phyloP scores from a whole-genome alignment of 495 filamentous ascomycete genomes.

The Penicillium antarcticum region DNA sequence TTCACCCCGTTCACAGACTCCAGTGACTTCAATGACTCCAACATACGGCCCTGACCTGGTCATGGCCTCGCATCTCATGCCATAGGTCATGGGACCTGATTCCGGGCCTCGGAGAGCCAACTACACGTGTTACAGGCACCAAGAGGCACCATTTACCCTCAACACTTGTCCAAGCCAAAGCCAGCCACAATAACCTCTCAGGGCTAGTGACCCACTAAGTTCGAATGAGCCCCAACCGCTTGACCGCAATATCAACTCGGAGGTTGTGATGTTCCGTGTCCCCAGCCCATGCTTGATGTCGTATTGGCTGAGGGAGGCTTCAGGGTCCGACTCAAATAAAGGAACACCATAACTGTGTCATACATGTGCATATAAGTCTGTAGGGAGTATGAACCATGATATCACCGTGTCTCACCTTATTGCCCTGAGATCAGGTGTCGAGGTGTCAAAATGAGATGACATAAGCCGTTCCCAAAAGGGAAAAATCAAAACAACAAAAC shows the following conservation, averaged over 20 bases:
- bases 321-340: too few relatives aligned
- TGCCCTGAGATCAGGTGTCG: too few relatives aligned
- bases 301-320: not conserved
- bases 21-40: not conserved
- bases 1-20: too few relatives aligned
- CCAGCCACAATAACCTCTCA: not conserved
- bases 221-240: slow-evolving; percentile 20
- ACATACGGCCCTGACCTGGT: slow-evolving; percentile 5
- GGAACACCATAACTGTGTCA: too few relatives aligned
- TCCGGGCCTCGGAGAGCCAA: too few relatives aligned
- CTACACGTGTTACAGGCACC: too few relatives aligned
- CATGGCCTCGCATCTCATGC: slow-evolving; percentile 20
- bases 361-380: too few relatives aligned
- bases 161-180: too few relatives aligned
- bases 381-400: not conserved
- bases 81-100: slow-evolving; percentile 19
- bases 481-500: slow-evolving; percentile 37
- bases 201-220: slow-evolving; percentile 18
- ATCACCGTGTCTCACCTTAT: not conserved
- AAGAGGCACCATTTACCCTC: too few relatives aligned
- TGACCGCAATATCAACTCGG: slow-evolving; percentile 25
- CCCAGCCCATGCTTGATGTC: not conserved
- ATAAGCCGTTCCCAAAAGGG: slow-evolving; percentile 16
- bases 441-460: not conserved
- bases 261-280: not conserved